Conservation (phyloP, 306 rosid genomes). For the Castanea sativa region DNA sequence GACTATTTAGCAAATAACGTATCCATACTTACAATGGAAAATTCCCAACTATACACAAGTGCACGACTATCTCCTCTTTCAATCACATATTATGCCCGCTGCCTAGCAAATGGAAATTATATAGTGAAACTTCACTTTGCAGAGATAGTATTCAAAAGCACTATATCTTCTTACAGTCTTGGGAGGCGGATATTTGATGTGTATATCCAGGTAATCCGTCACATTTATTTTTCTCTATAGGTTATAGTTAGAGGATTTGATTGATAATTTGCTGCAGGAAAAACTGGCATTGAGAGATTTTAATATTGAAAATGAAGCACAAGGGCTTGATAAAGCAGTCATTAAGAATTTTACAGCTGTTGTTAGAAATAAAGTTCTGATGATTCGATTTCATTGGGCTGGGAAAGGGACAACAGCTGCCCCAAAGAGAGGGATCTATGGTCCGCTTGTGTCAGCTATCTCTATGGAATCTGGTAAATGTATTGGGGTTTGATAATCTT, state of each 20-base stretch:
- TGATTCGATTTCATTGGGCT: conserved; percentile 60
- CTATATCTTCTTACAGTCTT: conserved; percentile 44
- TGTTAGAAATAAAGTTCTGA: conserved; percentile 29
- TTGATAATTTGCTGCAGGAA: conserved; percentile 32
- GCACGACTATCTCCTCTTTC: conserved; percentile 55
- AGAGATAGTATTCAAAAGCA: conserved; percentile 46
- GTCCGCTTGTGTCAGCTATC: too few relatives aligned
- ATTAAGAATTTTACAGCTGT: conserved; percentile 25
- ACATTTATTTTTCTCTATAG: neutral
- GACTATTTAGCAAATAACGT: conserved; percentile 24
- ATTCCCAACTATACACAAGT: conserved; percentile 39
- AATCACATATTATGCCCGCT: conserved; percentile 50
- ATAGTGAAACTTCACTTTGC: conserved; percentile 54
- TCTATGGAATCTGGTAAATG: too few relatives aligned
- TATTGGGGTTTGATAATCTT: too few relatives aligned
- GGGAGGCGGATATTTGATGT: conserved; percentile 64
- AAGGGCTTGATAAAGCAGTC: conserved; percentile 36
- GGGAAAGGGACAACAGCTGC: conserved; percentile 57
- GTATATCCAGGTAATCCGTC: conserved; percentile 50
- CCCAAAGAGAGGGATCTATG: too few relatives aligned
- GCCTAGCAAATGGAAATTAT: conserved; percentile 67
- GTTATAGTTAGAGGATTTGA: conserved; percentile 14
- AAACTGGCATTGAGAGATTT: conserved; percentile 41
- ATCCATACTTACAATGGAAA: conserved; percentile 17
- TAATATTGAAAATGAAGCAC: conserved; percentile 36